Evolutionary conservation across 2,329 filamentous ascomycete genomes (phyloP), one percentile per base, ranked within the genome.

Genomic region (Diaporthe ampelina): DNA sequence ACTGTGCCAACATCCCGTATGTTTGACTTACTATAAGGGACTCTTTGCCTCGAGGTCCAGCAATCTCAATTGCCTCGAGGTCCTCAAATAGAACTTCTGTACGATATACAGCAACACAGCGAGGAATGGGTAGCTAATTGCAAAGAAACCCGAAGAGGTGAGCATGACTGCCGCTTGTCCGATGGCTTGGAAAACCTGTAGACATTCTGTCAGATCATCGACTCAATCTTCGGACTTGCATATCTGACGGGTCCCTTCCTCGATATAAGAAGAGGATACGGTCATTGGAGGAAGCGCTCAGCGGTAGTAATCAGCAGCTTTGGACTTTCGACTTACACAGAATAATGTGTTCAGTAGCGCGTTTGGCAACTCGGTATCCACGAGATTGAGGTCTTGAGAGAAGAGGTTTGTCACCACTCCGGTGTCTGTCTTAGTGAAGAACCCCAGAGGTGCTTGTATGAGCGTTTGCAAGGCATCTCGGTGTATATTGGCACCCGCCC

Each of bases 1-100:
- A 21, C n/a, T 15, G 11, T 65, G 11, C 52, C 9, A 26, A 24
- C 26, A 24, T 9, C 11, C 10, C 10, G 3, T 15, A 26, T 52
- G 52, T 7, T 40, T 3, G 70, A 71, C 82, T 4, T 85, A 87
- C 80, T 87, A 89, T 0, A 91, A 79, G 0, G 88, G 89, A 0
- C 87, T 85, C 73, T 91, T 90, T 1, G 86, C 84, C 78, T 92
- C 90, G 1, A 92, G 84, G 43, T 91, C 90, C 9, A 92, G 79
- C 24, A 90, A 83, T 70, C 90, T 85, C 5, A 92, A 76, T 77
- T 91, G 90, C 0, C 89, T 82, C 0, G 89, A 91, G 0, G 89
- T 91, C 0, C 87, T 83, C 3, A 91, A 82, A 76, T 91, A 91
- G 65, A 89, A 83, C 58, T 83, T 86, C 74, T 90, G 89, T 0